phyloP scores from a whole-genome alignment of 352 stramenopile species.

The Phytophthora macrochlamydospora region DNA sequence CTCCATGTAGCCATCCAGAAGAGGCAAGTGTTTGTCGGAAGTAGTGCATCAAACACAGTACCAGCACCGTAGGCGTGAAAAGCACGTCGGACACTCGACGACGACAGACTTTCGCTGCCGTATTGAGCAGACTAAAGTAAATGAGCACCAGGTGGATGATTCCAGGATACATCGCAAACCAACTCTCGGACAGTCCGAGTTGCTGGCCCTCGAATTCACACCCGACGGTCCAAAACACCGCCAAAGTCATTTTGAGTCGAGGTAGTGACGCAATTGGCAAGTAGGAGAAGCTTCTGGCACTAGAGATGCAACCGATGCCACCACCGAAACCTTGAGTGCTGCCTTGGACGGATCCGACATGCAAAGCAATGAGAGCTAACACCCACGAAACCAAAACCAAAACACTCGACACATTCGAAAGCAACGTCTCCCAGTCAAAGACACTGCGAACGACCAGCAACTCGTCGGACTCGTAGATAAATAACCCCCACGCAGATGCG shows the following conservation, averaged over 20 bases:
- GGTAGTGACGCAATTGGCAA: conserved; percentile 12
- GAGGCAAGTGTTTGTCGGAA: conserved; percentile 18
- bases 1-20: conserved; percentile 16
- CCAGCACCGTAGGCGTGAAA: conserved; percentile 34
- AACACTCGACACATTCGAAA: conserved; percentile 12
- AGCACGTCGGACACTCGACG: conserved; percentile 34
- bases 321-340: conserved; percentile 16
- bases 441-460: conserved; percentile 5
- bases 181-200: conserved; percentile 27
- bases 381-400: conserved; percentile 19
- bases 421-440: conserved; percentile 26
- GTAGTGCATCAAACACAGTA: conserved; percentile 34
- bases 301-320: conserved; percentile 20
- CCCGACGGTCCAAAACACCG: conserved; percentile 27
- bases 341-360: conserved; percentile 5
- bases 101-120: conserved; percentile 24
- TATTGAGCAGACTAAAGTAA: conserved; percentile 47
- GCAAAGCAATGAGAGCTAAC: conserved; percentile 11
- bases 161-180: conserved; percentile 38
- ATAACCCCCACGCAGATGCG: conserved; percentile 1
- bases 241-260: conserved; percentile 11
- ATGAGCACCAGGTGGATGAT: conserved; percentile 16
- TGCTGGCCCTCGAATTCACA: conserved; percentile 46
- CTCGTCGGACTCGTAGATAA: conserved; percentile 1
- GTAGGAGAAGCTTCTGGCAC: conserved; percentile 10